Conservation (phyloP, 2,329 filamentous ascomycete species). For the Hypoxylon sp. region DNA sequence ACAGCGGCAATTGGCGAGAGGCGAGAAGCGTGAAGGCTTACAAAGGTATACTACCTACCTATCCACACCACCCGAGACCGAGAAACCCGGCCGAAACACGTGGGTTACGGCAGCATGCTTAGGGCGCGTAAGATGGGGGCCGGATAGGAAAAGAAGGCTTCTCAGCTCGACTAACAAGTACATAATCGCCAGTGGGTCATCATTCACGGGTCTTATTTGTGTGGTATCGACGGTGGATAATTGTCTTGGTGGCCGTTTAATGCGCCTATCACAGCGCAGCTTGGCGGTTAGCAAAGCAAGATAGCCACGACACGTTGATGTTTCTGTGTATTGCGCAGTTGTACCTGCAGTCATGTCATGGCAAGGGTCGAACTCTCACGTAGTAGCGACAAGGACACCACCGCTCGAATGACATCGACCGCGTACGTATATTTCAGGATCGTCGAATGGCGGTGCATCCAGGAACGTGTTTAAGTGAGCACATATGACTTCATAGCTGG, state of each 20-base stretch:
- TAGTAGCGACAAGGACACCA: slow-evolving; percentile 15
- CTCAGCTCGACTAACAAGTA: slow-evolving; percentile 15
- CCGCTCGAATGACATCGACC: slow-evolving; percentile 36
- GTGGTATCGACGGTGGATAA: slow-evolving; percentile 36
- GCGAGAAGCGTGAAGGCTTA: slow-evolving; percentile 14
- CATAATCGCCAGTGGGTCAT: slow-evolving; percentile 9
- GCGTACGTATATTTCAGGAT: slow-evolving; percentile 28
- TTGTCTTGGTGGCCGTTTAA: slow-evolving; percentile 7
- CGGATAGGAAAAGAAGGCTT: slow-evolving; percentile 4
- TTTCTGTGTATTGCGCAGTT: slow-evolving; percentile 9
- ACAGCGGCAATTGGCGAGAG: slow-evolving; percentile 11
- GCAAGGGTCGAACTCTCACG: slow-evolving; percentile 13
- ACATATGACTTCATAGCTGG: slow-evolving; percentile 39
- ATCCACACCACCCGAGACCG: slow-evolving; percentile 17
- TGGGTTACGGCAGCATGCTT: slow-evolving; percentile 30
- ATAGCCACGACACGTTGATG: slow-evolving; percentile 25
- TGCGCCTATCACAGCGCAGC: slow-evolving; percentile 1
- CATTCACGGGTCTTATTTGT: slow-evolving; percentile 9
- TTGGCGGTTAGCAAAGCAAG: slow-evolving; percentile 18
- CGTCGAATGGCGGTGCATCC: slow-evolving; percentile 33
- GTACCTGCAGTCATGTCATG: slow-evolving; percentile 35
- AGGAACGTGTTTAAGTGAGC: slow-evolving; percentile 4
- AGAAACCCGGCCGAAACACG: slow-evolving; percentile 39
- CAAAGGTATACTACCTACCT: neutral
- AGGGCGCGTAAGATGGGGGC: slow-evolving; percentile 34